Conservation (phyloP, 768 basidiomycete genomes). For the Kwoniella newhampshirensis region DNA sequence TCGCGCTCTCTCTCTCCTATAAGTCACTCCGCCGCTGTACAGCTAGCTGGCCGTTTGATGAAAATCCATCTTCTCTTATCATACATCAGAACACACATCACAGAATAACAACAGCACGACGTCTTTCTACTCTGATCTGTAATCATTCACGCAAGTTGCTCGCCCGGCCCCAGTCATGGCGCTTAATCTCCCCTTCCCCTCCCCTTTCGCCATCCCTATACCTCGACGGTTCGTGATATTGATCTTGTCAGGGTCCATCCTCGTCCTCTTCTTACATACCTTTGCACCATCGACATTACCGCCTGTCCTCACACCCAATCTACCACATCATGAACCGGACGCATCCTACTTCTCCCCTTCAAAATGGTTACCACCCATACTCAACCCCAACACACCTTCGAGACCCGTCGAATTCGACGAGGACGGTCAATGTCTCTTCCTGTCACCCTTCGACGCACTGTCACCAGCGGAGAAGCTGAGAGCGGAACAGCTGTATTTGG, state of each 20-base stretch:
- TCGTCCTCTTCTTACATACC: slow-evolving; percentile 46
- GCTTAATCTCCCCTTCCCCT: slow-evolving; percentile 31
- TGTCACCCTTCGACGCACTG: slow-evolving; percentile 49
- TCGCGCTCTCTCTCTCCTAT: not conserved
- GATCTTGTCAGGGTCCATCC: slow-evolving; percentile 27
- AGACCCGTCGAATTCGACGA: slow-evolving; percentile 50
- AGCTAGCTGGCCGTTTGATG: too few relatives aligned
- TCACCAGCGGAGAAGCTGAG: slow-evolving; percentile 40
- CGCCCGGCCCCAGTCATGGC: slow-evolving; percentile 27
- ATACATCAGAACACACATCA: too few relatives aligned
- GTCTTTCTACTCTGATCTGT: too few relatives aligned
- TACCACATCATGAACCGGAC: slow-evolving; percentile 36
- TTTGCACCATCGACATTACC: slow-evolving; percentile 42
- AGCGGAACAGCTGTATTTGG: slow-evolving; percentile 41
- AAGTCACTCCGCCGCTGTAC: too few relatives aligned
- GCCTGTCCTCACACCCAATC: slow-evolving; percentile 29
- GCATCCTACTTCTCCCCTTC: slow-evolving; percentile 42
- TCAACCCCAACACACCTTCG: slow-evolving; percentile 32
- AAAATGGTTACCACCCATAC: slow-evolving; percentile 51
- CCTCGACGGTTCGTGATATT: slow-evolving; percentile 47
- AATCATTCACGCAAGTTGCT: too few relatives aligned
- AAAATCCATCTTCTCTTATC: too few relatives aligned
- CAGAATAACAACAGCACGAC: too few relatives aligned
- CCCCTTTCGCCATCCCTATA: slow-evolving; percentile 30
- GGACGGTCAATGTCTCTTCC: slow-evolving; percentile 50